A percentile compares a stretch with the other conserved stretches of the same genome.
Evolutionary conservation across 2,329 filamentous ascomycete species (phyloP).

Genomic region (Colletotrichum truncatum): DNA sequence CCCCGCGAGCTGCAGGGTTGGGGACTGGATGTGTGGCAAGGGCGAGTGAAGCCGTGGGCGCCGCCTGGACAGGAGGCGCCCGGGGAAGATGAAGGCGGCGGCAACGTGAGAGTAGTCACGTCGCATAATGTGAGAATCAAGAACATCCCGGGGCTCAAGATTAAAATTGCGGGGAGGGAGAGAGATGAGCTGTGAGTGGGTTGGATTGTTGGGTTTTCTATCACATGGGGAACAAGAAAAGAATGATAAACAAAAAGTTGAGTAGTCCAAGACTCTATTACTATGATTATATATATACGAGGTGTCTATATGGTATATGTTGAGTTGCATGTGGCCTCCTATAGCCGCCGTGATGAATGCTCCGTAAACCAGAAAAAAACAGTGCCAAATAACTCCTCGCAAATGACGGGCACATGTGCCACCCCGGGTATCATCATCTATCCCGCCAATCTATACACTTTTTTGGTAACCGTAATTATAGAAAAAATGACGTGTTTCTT

Average conservation of each 20-base stretch:
- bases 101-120: slow-evolving; percentile 33
- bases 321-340: neutral
- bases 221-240: too few species aligned
- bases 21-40: slow-evolving; percentile 49
- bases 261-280: slow-evolving; percentile 6
- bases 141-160: slow-evolving; percentile 38
- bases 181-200: slow-evolving; percentile 35
- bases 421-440: slow-evolving; percentile 23
- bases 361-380: slow-evolving; percentile 15
- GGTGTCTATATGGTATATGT: slow-evolving; percentile 5
- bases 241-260: neutral
- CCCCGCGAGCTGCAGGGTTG: slow-evolving; percentile 41
- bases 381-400: slow-evolving; percentile 18
- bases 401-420: slow-evolving; percentile 20
- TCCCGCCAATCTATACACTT: slow-evolving; percentile 1
- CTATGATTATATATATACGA: slow-evolving; percentile 11
- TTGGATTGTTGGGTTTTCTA: too few species aligned
- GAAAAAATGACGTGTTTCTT: neutral
- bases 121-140: slow-evolving; percentile 29
- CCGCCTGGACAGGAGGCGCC: slow-evolving; percentile 37
- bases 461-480: slow-evolving; percentile 7
- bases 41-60: slow-evolving; percentile 44
- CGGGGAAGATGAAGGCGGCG: slow-evolving; percentile 32
- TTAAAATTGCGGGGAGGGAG: slow-evolving; percentile 33
- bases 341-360: neutral